Percentiles rank a stretch among this genome's conserved stretches.
Conservation (phyloP, 495 filamentous ascomycete genomes). For the Hyaloscypha hepaticicola region DNA sequence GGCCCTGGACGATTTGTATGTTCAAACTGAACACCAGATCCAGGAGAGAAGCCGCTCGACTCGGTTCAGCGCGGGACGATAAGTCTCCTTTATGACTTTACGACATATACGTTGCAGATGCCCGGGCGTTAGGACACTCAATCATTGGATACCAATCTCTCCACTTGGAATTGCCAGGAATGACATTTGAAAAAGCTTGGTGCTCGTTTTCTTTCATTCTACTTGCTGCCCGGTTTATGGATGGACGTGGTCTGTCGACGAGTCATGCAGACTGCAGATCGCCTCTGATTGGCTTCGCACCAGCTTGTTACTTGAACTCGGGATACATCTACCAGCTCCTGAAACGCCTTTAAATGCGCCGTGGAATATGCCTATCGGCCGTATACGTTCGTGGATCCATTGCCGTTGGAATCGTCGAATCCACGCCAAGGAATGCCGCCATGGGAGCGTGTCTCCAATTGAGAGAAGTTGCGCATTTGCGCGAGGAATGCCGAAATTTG, state of each 20-base stretch:
- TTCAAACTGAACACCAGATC: constrained; percentile 71
- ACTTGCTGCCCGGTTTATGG: neutral
- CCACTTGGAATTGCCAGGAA: constrained; percentile 1
- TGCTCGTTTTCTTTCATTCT: neutral
- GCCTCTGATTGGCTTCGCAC: neutral
- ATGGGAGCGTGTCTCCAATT: neutral
- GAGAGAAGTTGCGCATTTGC: neutral
- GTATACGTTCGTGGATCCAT: neutral
- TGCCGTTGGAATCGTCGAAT: neutral
- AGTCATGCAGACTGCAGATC: too few relatives aligned
- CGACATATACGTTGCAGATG: neutral
- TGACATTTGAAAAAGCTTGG: neutral
- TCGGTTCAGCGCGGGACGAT: constrained; percentile 19
- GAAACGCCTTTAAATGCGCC: neutral
- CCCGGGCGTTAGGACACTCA: neutral
- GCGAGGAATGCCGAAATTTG: neutral
- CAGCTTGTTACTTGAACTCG: neutral
- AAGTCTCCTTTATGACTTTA: constrained; percentile 6
- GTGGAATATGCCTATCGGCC: neutral
- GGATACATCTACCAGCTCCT: neutral
- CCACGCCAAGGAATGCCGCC: neutral
- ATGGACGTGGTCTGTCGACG: neutral
- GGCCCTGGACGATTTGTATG: constrained; percentile 70
- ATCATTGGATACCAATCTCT: neutral
- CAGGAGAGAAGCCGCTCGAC: constrained; percentile 46